phyloP scores from a whole-genome alignment of 768 basidiomycete species.

The Lactifluus piperatus region DNA sequence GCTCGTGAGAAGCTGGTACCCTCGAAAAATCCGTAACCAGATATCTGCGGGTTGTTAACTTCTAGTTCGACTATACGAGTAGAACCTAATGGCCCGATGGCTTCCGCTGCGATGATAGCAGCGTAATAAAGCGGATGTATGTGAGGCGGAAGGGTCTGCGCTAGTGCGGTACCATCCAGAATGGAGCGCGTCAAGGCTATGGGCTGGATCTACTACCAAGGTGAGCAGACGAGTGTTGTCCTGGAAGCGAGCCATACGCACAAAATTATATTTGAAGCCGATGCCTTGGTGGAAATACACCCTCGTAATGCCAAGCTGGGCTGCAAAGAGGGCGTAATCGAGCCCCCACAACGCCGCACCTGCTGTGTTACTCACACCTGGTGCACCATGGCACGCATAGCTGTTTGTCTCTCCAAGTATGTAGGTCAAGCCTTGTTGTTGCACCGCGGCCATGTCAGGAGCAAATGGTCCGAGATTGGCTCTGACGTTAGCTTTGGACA shows the following conservation, averaged over 20 bases:
- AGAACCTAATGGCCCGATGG: constrained; percentile 39
- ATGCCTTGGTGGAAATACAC: constrained; percentile 60
- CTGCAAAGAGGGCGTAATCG: constrained; percentile 55
- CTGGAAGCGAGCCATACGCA: constrained; percentile 17
- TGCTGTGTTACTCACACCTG: constrained; percentile 59
- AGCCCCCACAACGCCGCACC: constrained; percentile 62
- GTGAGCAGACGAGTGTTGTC: neutral
- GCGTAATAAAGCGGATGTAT: constrained; percentile 62
- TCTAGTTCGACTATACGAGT: constrained; percentile 39
- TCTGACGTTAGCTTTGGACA: constrained; percentile 50
- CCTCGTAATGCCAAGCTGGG: constrained; percentile 44
- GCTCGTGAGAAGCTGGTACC: constrained; percentile 35
- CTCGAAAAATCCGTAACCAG: constrained; percentile 60
- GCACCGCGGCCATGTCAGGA: constrained; percentile 46
- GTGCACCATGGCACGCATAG: constrained; percentile 34
- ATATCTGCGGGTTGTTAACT: constrained; percentile 38
- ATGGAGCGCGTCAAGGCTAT: constrained; percentile 47
- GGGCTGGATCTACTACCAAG: constrained; percentile 51
- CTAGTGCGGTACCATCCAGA: constrained; percentile 42
- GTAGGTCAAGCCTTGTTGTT: constrained; percentile 40
- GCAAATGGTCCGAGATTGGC: constrained; percentile 44
- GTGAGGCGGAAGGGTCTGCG: constrained; percentile 45
- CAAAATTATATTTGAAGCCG: constrained; percentile 65
- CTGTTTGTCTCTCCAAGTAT: constrained; percentile 39
- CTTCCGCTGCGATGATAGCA: constrained; percentile 50